A percentile compares a stretch with the other conserved stretches of the same genome.
Conservation (phyloP, 2,329 filamentous ascomycete species). For the Colletotrichum eleusines region DNA sequence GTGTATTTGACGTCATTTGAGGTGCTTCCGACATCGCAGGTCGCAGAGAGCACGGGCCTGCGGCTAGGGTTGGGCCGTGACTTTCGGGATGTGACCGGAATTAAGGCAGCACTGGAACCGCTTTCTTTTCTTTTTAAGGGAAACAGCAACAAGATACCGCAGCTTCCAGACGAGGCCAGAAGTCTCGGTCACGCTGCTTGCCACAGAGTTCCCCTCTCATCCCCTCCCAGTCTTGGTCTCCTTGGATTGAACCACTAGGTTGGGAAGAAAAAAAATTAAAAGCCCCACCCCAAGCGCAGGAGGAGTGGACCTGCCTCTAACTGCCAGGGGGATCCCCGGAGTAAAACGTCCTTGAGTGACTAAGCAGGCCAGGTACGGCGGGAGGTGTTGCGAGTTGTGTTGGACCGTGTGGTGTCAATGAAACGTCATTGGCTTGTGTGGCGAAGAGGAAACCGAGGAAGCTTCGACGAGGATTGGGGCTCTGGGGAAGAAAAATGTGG, state of each 20-base stretch:
- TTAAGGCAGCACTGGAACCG: background rate
- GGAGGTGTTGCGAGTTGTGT: background rate
- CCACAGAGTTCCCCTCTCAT: too few species aligned
- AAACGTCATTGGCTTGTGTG: too few species aligned
- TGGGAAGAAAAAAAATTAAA: too few species aligned
- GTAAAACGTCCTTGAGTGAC: conserved; percentile 32
- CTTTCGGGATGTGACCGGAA: conserved; percentile 17
- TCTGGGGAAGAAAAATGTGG: background rate
- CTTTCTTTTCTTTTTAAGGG: background rate
- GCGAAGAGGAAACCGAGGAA: conserved; percentile 17
- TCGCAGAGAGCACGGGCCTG: background rate
- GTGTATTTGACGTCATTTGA: conserved; percentile 29
- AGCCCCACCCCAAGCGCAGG: background rate
- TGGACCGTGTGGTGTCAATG: too few species aligned
- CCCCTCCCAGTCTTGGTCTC: too few species aligned
- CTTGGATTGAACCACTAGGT: background rate
- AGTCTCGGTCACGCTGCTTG: conserved; percentile 2
- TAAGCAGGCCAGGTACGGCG: background rate
- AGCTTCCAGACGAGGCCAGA: conserved; percentile 37
- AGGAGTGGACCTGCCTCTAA: conserved; percentile 12
- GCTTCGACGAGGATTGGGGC: conserved; percentile 6
- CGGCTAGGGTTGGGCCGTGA: conserved; percentile 19
- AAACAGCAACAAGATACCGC: conserved; percentile 8
- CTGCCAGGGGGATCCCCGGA: conserved; percentile 13
- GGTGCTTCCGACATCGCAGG: background rate